A percentile compares a stretch with the other conserved stretches of the same genome.
phyloP scores from a whole-genome alignment of 73 alveolate genomes.

The Uronychia setigera region DNA sequence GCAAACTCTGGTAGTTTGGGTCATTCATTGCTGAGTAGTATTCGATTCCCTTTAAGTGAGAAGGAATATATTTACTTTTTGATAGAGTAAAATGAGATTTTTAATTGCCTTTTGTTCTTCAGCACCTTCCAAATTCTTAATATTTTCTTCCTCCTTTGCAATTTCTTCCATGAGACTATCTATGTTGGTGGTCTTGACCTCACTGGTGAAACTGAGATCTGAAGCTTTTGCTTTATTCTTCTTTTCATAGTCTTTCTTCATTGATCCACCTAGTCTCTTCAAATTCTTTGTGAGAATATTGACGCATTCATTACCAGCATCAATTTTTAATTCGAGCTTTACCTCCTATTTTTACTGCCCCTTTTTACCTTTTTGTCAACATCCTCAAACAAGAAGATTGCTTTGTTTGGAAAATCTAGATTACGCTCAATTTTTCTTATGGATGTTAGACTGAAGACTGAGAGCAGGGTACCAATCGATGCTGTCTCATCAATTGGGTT shows the following conservation, averaged over 20 bases:
- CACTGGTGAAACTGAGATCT: conserved; percentile 10
- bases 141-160: background rate
- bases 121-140: background rate
- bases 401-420: background rate
- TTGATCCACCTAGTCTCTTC: conserved; percentile 21
- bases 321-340: conserved; percentile 7
- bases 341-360: conserved; percentile 3
- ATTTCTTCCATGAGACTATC: background rate
- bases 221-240: conserved; percentile 22
- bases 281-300: conserved; percentile 21
- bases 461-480: background rate
- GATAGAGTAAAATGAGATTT: conserved; percentile 31
- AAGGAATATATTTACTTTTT: conserved; percentile 10
- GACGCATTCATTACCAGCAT: conserved; percentile 37
- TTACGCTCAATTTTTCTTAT: background rate
- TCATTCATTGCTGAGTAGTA: conserved; percentile 40
- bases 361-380: background rate
- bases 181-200: conserved; percentile 14
- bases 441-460: background rate
- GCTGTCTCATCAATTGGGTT: background rate
- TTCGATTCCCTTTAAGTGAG: conserved; percentile 6
- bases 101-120: conserved; percentile 18
- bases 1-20: conserved; percentile 14
- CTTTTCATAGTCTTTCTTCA: conserved; percentile 26
- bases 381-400: background rate